Evolutionary conservation across 2,329 filamentous ascomycete species (phyloP).

Genomic region (Chalaropsis ovoidea): DNA sequence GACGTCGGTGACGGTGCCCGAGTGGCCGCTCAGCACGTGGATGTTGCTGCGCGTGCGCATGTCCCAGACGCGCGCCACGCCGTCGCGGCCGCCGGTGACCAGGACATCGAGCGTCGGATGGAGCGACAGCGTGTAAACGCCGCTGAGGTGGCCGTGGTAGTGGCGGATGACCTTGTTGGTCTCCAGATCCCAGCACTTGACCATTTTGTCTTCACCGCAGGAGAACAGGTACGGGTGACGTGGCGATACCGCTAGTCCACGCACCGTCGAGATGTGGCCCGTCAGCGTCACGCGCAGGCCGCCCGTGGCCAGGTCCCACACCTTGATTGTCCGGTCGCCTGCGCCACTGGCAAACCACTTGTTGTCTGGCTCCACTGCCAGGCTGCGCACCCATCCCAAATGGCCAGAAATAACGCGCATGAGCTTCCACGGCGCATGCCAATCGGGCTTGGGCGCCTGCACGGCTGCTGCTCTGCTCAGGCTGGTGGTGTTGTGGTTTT

Average conservation of each 20-base stretch:
- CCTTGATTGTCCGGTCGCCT: slow-evolving; percentile 94
- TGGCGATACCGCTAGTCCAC: slow-evolving; percentile 82
- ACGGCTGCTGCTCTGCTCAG: slow-evolving; percentile 31
- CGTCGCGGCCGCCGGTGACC: slow-evolving; percentile 88
- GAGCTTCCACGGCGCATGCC: slow-evolving; percentile 97
- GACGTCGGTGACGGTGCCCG: slow-evolving; percentile 77
- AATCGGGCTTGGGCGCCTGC: slow-evolving; percentile 62
- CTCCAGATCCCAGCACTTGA: slow-evolving; percentile 98
- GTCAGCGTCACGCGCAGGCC: slow-evolving; percentile 77
- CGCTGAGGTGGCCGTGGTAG: slow-evolving; percentile 93
- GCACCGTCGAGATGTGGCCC: slow-evolving; percentile 86
- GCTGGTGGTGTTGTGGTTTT: slow-evolving; percentile 22
- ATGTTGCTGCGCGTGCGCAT: slow-evolving; percentile 95
- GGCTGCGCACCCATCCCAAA: slow-evolving; percentile 80
- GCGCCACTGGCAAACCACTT: slow-evolving; percentile 96
- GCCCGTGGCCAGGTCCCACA: slow-evolving; percentile 91
- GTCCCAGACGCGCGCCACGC: slow-evolving; percentile 92
- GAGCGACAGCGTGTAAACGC: slow-evolving; percentile 86
- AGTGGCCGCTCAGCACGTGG: slow-evolving; percentile 85
- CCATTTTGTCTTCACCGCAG: slow-evolving; percentile 98
- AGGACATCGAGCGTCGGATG: slow-evolving; percentile 92
- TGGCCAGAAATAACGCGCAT: slow-evolving; percentile 97
- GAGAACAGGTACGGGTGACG: slow-evolving; percentile 95
- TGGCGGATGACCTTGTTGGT: slow-evolving; percentile 99
- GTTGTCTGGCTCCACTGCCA: slow-evolving; percentile 91